A percentile compares a stretch with the other conserved stretches of the same genome.
Evolutionary conservation across 2,329 filamentous ascomycete species (phyloP).

Genomic region (Ilyonectria destructans): DNA sequence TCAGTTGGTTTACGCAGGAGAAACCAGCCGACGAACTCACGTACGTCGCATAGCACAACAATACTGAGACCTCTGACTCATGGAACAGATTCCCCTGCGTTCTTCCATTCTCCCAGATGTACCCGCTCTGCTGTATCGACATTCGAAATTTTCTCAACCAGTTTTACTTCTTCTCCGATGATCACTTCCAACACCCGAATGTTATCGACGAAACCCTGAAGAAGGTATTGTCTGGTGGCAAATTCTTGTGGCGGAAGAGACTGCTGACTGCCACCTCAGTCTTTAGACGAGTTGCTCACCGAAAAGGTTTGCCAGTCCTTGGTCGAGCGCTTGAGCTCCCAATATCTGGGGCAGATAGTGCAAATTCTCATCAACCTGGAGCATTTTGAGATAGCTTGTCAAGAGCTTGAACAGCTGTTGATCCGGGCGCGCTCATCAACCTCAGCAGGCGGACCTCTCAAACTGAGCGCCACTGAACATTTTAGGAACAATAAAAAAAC

Average conservation of each 20-base stretch:
- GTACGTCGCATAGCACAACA: constrained; percentile 62
- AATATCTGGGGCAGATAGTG: constrained; percentile 97
- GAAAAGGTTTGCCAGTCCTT: constrained; percentile 93
- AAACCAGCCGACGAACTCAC: constrained; percentile 82
- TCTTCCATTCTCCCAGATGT: constrained; percentile 99
- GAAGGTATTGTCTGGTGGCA: constrained; percentile 66
- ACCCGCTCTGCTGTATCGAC: constrained; percentile 97
- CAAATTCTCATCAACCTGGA: constrained; percentile 98
- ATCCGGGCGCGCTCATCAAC: constrained; percentile 88
- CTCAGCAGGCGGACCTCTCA: constrained; percentile 85
- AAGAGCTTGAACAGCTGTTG: constrained; percentile 89
- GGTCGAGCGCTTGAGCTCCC: constrained; percentile 89
- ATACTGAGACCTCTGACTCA: constrained; percentile 22
- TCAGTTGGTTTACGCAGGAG: constrained; percentile 95
- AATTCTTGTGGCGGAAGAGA: too few relatives aligned
- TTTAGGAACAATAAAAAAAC: constrained; percentile 95
- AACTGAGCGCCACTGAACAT: constrained; percentile 85
- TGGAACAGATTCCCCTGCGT: constrained; percentile 86
- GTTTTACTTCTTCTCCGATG: constrained; percentile 97
- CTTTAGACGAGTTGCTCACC: constrained; percentile 94
- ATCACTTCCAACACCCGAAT: constrained; percentile 92
- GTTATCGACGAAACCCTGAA: constrained; percentile 93
- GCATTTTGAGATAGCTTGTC: constrained; percentile 95
- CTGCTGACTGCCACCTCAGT: constrained; percentile 65
- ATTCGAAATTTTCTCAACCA: constrained; percentile 98